phyloP scores from a whole-genome alignment of 345 rosid species.

The Eutrema yunnanense region DNA sequence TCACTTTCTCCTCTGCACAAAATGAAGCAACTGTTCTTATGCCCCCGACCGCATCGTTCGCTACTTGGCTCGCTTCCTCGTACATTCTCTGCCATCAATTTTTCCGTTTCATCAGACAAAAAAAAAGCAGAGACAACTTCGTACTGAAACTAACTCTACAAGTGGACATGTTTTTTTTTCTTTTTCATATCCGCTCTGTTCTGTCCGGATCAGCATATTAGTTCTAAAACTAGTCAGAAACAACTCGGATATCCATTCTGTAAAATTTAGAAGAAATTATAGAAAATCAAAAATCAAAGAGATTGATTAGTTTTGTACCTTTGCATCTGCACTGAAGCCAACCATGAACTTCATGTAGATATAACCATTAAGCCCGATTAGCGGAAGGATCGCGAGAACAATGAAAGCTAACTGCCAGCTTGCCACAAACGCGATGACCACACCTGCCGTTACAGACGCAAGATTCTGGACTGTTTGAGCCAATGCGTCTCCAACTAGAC shows the following conservation, averaged over 20 bases:
- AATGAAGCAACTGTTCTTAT: slow-evolving; percentile 87
- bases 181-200: too few species aligned
- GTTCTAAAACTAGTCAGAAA: too few species aligned
- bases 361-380: slow-evolving; percentile 55
- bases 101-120: not conserved
- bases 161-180: not conserved
- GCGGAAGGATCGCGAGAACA: slow-evolving; percentile 55
- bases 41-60: slow-evolving; percentile 87
- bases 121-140: not conserved
- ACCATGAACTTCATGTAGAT: slow-evolving; percentile 57
- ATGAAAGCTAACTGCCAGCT: slow-evolving; percentile 66
- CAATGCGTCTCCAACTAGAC: slow-evolving; percentile 73
- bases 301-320: slow-evolving; percentile 37
- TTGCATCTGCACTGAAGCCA: slow-evolving; percentile 80
- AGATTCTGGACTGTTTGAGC: slow-evolving; percentile 54
- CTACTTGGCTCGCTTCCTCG: slow-evolving; percentile 90
- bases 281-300: too few species aligned
- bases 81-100: slow-evolving; percentile 54
- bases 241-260: too few species aligned
- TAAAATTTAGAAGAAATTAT: too few species aligned
- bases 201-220: too few species aligned
- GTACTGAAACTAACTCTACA: not conserved
- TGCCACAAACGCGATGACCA: slow-evolving; percentile 68
- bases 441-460: slow-evolving; percentile 51
- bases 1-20: slow-evolving; percentile 82